phyloP scores from a whole-genome alignment of 2,329 filamentous ascomycete species.

The Talaromyces sp. region DNA sequence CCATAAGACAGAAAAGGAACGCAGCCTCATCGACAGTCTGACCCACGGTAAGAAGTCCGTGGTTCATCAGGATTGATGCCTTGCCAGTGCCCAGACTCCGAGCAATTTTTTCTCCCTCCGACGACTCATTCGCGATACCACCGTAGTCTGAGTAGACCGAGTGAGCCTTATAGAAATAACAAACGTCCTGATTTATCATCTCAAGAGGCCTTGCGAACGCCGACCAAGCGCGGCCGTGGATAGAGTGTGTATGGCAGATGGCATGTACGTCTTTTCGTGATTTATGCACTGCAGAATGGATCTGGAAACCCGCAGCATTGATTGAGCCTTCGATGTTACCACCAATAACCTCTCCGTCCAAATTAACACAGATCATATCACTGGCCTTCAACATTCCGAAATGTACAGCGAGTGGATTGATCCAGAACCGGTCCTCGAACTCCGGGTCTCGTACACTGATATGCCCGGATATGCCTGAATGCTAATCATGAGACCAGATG shows the following conservation, averaged over 20 bases:
- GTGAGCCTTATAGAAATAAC: slow-evolving; percentile 41
- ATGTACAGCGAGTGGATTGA: slow-evolving; percentile 62
- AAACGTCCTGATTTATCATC: slow-evolving; percentile 56
- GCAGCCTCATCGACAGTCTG: slow-evolving; percentile 67
- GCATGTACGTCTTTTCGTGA: slow-evolving; percentile 62
- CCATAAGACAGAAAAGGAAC: slow-evolving; percentile 58
- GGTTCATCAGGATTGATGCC: slow-evolving; percentile 62
- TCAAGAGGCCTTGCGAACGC: slow-evolving; percentile 62
- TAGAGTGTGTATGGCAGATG: slow-evolving; percentile 66
- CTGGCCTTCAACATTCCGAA: slow-evolving; percentile 62
- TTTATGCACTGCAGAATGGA: slow-evolving; percentile 66
- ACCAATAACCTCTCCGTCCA: slow-evolving; percentile 60
- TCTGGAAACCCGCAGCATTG: slow-evolving; percentile 68
- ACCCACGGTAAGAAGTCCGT: slow-evolving; percentile 66
- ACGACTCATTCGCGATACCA: slow-evolving; percentile 56
- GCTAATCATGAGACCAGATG: neutral
- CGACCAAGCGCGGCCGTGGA: slow-evolving; percentile 64
- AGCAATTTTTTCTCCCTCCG: slow-evolving; percentile 61
- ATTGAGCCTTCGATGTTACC: slow-evolving; percentile 32
- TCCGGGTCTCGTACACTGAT: slow-evolving; percentile 66
- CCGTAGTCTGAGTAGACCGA: slow-evolving; percentile 62
- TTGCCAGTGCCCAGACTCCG: slow-evolving; percentile 55
- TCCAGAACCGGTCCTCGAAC: slow-evolving; percentile 60
- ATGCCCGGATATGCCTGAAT: slow-evolving; percentile 61
- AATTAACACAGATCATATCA: slow-evolving; percentile 65